phyloP scores from a whole-genome alignment of 176 grass and related monocot species.

The Musa troglodytarum region DNA sequence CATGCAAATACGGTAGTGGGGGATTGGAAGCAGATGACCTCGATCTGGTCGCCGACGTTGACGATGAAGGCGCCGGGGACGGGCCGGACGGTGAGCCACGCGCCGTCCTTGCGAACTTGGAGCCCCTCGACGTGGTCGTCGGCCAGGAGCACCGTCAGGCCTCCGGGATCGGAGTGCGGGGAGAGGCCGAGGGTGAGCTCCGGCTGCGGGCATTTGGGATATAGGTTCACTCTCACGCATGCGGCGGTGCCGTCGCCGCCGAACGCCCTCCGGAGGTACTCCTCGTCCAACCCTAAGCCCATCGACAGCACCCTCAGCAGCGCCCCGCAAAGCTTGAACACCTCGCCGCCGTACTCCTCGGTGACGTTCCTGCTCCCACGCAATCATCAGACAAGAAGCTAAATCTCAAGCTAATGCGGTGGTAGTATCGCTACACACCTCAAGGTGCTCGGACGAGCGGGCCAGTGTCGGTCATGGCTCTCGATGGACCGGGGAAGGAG shows the following conservation, averaged over 20 bases:
- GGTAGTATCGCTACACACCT: conserved; percentile 25
- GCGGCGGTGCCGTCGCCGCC: conserved; percentile 3
- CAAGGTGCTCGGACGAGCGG: conserved; percentile 31
- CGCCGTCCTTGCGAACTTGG: conserved; percentile 44
- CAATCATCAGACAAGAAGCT: background rate
- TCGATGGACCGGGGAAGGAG: conserved; percentile 27
- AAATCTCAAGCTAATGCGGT: background rate
- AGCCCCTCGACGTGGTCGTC: conserved; percentile 53
- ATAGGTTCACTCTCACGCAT: conserved; percentile 46
- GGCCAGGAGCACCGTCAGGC: conserved; percentile 49
- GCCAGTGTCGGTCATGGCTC: conserved; percentile 46
- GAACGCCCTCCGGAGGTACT: conserved; percentile 31
- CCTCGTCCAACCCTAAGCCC: conserved; percentile 58
- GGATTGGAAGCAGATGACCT: conserved; percentile 28
- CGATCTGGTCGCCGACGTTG: conserved; percentile 65
- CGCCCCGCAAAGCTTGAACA: conserved; percentile 45
- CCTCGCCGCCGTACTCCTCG: conserved; percentile 38
- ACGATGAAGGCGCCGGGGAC: conserved; percentile 40
- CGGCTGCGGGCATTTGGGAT: conserved; percentile 67
- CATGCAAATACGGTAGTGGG: background rate
- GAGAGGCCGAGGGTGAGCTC: conserved; percentile 61
- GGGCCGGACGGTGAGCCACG: conserved; percentile 50
- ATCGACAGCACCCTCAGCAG: conserved; percentile 54
- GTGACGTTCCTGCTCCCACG: conserved; percentile 29
- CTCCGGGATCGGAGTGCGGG: conserved; percentile 60